Base-by-base conservation (phyloP, 805 yeast genomes). In the Wickerhamomyces chambardii region DNA sequence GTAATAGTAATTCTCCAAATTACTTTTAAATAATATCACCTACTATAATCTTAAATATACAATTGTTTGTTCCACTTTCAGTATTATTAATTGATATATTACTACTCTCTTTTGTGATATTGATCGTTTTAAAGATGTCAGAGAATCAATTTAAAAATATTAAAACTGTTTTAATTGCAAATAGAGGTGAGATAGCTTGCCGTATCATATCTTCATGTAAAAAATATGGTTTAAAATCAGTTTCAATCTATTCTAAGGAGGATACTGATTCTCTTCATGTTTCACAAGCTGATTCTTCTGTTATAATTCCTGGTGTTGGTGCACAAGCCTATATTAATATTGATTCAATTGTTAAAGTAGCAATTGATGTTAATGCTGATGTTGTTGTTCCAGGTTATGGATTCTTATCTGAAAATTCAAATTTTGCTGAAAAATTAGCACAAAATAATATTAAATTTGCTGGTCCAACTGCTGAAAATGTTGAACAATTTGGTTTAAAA, bases 361-460 rank as follows among this genome's bases (percentile, higher is more conserved):
- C 66, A 3, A 46, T 49, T 17, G 46, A 43, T 12, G 43, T 45
- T 8, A 40, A 45, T n/a, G 63, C 52, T 26, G 58, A 60, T 39
- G 61, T 56, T 50, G 62, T 58, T 15, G 54, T 59, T 38, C 66
- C 66, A 11, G 66, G 66, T 36, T 60, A 60, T 41, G 66, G 70
- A 55, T 32, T 32, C 14, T 17, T 32, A 9, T 32, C 34, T 6
- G 34, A 32, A 17, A 32, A 58, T 36, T 35, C 46, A 9, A 36
- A 34, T 14, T 52, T 52, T 36, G 51, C 55, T 15, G 38, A 36
- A 8, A 31, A 27, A 18, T 36, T 52, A 10, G 31, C 22, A 4
- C 24, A 39, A 7, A 28, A 34, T 4, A 44, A 44, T 9, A 50
- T 52, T 18, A 33, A 45, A 12, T 52, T 52, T 39, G 55, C 50